A percentile compares a stretch with the other conserved stretches of the same genome.
Evolutionary conservation across 768 basidiomycete species (phyloP).

Genomic region (Fibroporia radiculosa): DNA sequence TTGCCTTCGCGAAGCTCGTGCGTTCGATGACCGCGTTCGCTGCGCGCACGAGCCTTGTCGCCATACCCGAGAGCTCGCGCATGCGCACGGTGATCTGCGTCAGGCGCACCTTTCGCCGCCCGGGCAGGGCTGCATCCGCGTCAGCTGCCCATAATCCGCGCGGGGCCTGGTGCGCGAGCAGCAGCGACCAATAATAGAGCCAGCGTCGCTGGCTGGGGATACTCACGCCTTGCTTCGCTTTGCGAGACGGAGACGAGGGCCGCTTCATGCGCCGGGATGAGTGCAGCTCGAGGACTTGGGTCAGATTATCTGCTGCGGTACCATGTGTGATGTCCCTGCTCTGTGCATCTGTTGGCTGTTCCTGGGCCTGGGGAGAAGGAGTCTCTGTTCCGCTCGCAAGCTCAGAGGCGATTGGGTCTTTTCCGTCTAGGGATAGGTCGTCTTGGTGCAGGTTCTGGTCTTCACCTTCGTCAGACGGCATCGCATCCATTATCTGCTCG

Average conservation of each 20-base stretch:
- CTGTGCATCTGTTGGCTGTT: not conserved
- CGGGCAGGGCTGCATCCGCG: constrained; percentile 3
- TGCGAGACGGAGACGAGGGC: constrained; percentile 15
- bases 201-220: constrained; percentile 79
- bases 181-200: constrained; percentile 69
- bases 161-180: constrained; percentile 52
- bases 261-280: constrained; percentile 63
- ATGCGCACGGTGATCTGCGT: constrained; percentile 53
- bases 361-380: not conserved
- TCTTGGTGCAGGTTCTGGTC: constrained; percentile 7
- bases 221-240: constrained; percentile 51
- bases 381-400: not conserved
- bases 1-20: constrained; percentile 30
- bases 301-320: constrained; percentile 24
- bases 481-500: constrained; percentile 39
- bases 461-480: constrained; percentile 34
- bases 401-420: constrained; percentile 15
- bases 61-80: constrained; percentile 44
- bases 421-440: not conserved
- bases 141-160: constrained; percentile 35
- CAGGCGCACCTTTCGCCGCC: constrained; percentile 43
- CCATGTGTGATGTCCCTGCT: constrained; percentile 1
- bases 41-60: constrained; percentile 45
- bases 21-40: constrained; percentile 47
- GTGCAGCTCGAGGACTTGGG: constrained; percentile 58